phyloP scores from a whole-genome alignment of 345 rosid species.

The Physaria fendleri region DNA sequence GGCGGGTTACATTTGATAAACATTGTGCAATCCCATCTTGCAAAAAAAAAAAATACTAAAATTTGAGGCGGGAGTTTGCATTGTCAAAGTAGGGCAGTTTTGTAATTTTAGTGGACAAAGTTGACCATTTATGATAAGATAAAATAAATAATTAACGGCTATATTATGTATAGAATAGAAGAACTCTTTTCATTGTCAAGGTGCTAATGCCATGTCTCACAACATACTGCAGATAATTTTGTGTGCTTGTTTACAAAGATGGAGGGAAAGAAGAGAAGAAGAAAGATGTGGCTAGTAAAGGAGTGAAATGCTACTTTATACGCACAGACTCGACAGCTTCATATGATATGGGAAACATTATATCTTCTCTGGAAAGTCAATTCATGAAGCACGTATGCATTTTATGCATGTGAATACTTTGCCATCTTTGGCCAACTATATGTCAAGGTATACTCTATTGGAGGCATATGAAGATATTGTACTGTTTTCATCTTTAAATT shows the following conservation, averaged over 20 bases:
- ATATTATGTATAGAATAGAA: too few species aligned
- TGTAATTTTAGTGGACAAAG: too few species aligned
- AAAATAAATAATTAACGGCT: too few species aligned
- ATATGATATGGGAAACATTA: conserved; percentile 28
- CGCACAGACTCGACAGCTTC: conserved; percentile 46
- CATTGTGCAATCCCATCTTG: too few species aligned
- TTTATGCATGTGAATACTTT: conserved; percentile 70
- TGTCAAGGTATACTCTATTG: conserved; percentile 77
- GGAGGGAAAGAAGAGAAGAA: conserved; percentile 69
- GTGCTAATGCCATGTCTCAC: background rate
- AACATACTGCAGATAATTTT: background rate
- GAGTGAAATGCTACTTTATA: conserved; percentile 63
- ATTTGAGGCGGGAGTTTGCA: too few species aligned
- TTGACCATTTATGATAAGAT: too few species aligned
- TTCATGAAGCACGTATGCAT: conserved; percentile 59
- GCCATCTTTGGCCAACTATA: conserved; percentile 49
- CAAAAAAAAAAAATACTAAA: too few species aligned
- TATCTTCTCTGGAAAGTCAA: conserved; percentile 42
- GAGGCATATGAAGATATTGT: background rate
- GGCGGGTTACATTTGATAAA: too few species aligned
- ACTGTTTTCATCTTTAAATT: background rate
- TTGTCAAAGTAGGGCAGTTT: too few species aligned
- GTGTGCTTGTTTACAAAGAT: conserved; percentile 64
- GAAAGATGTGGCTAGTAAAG: conserved; percentile 42
- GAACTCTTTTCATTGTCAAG: background rate